Percentiles rank a stretch among this genome's conserved stretches.
These are phyloP conservation scores for Penicillium sp. DNA, from an alignment of 2,329 filamentous ascomycete species.

Conservation along the genomic window DNA sequence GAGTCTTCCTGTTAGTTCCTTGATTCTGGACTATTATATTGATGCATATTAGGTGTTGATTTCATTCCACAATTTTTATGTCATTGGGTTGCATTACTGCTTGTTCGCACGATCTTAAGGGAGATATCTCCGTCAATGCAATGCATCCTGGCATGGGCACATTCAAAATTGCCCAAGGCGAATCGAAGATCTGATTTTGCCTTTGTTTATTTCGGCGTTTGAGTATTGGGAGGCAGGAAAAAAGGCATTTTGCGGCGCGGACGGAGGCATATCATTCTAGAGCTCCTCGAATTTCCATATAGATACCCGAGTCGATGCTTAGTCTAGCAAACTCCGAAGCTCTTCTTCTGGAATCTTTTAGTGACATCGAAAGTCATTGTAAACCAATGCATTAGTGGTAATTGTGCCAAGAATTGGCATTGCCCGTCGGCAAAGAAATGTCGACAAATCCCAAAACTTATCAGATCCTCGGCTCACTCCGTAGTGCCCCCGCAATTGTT, in stretches of 20 bases:
- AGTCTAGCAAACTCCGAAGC: conserved; percentile 41
- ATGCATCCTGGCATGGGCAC: conserved; percentile 32
- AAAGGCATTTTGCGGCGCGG: conserved; percentile 42
- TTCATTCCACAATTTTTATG: conserved; percentile 15
- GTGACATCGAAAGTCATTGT: neutral
- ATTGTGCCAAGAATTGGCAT: neutral
- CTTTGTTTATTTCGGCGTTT: conserved; percentile 34
- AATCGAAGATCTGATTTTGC: conserved; percentile 26
- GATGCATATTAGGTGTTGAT: conserved; percentile 25
- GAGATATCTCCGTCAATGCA: conserved; percentile 23
- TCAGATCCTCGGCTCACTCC: conserved; percentile 27
- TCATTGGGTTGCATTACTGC: conserved; percentile 18
- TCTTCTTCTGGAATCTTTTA: conserved; percentile 23
- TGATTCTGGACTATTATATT: neutral
- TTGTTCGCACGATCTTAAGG: conserved; percentile 18
- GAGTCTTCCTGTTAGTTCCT: conserved; percentile 16
- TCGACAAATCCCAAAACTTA: conserved; percentile 9
- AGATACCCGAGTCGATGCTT: conserved; percentile 51
- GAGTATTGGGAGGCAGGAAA: conserved; percentile 34
- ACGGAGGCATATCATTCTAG: conserved; percentile 40
- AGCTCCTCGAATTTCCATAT: conserved; percentile 49
- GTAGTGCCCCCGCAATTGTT: conserved; percentile 20
- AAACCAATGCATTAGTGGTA: no score
- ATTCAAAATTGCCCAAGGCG: conserved; percentile 27
- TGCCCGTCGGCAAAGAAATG: neutral